These are phyloP conservation scores for Fagus sylvatica DNA, from an alignment of 306 rosid genomes.

Conservation along the genomic window DNA sequence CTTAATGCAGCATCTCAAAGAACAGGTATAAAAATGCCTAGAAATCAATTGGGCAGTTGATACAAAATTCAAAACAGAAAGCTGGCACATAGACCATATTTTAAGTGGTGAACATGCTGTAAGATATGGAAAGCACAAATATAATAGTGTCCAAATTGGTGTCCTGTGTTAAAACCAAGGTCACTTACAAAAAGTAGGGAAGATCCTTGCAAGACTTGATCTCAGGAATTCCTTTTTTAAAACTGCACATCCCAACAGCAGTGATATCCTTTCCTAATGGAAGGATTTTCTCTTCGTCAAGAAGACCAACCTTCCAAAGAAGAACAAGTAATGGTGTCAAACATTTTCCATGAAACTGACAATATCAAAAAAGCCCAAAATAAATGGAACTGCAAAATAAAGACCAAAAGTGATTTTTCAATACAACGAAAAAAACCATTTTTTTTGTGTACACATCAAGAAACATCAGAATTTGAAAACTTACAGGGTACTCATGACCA, in stretches of 20 bases:
- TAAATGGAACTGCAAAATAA: conserved; percentile 2
- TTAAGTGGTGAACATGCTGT: neutral
- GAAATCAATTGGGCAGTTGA: neutral
- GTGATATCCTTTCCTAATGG: conserved; percentile 76
- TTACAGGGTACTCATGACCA: conserved; percentile 80
- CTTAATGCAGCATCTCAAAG: conserved; percentile 3
- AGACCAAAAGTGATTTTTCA: neutral
- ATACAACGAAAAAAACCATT: conserved; percentile 2
- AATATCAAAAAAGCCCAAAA: conserved; percentile 17
- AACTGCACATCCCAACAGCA: conserved; percentile 77
- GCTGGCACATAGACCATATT: neutral
- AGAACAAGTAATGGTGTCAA: conserved; percentile 15
- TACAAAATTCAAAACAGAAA: neutral
- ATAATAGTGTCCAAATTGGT: conserved; percentile 9
- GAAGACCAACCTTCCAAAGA: conserved; percentile 71
- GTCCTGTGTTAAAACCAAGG: conserved; percentile 12
- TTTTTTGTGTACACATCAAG: neutral
- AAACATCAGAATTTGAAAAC: conserved; percentile 26
- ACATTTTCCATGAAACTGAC: neutral
- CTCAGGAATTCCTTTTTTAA: conserved; percentile 61
- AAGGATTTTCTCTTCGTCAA: conserved; percentile 90
- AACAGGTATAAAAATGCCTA: neutral
- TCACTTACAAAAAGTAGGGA: conserved; percentile 83
- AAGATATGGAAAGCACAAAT: conserved; percentile 1
- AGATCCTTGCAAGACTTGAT: conserved; percentile 79